Evolutionary conservation across 495 filamentous ascomycete species (phyloP).

Genomic region (Elasticomyces elasticus): DNA sequence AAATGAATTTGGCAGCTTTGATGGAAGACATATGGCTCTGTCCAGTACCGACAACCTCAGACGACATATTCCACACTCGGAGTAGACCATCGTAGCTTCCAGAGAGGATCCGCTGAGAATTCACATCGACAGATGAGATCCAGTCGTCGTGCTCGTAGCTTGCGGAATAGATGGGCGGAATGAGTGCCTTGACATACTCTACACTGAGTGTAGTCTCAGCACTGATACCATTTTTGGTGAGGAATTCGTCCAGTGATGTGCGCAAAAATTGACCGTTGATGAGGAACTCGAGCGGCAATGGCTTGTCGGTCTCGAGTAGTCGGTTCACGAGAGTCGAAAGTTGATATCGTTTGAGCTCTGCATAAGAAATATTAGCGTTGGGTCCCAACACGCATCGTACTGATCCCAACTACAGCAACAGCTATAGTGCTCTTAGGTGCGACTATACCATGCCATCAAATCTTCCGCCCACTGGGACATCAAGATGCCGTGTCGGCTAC

Average conservation of each 20-base stretch:
- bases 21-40: slow-evolving; percentile 66
- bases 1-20: slow-evolving; percentile 72
- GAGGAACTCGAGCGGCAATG: slow-evolving; percentile 92
- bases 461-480: no score
- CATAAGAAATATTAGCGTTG: no score
- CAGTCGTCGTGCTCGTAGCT: slow-evolving; percentile 95
- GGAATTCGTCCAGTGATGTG: slow-evolving; percentile 79
- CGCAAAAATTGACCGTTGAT: slow-evolving; percentile 84
- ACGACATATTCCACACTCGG: slow-evolving; percentile 80
- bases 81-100: slow-evolving; percentile 83
- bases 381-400: no score
- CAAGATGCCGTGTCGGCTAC: no score
- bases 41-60: slow-evolving; percentile 56
- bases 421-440: no score
- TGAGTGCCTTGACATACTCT: slow-evolving; percentile 83
- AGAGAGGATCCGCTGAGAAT: slow-evolving; percentile 74
- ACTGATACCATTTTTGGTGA: slow-evolving; percentile 74
- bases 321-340: slow-evolving; percentile 90
- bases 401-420: no score
- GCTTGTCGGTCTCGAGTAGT: slow-evolving; percentile 64
- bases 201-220: slow-evolving; percentile 76
- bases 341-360: slow-evolving; percentile 77
- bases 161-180: slow-evolving; percentile 75
- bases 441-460: no score
- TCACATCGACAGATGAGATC: slow-evolving; percentile 84